Evolutionary conservation across 495 filamentous ascomycete genomes (phyloP).

Genomic region (Corynascus novoguineensis): DNA sequence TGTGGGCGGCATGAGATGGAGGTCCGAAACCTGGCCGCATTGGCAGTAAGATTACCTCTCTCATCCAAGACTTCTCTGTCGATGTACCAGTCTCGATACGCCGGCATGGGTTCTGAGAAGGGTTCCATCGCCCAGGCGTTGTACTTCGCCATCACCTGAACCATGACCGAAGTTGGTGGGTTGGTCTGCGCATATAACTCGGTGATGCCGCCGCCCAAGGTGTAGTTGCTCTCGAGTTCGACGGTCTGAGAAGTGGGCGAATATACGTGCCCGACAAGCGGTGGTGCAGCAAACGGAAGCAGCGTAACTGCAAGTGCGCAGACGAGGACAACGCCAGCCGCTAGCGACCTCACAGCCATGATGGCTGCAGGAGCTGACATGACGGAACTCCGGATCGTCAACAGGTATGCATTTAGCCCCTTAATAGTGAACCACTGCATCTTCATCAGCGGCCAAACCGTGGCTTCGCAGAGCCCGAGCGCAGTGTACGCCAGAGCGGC

Average conservation of each 20-base stretch:
- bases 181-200: conserved; percentile 26
- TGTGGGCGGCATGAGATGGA: conserved; percentile 21
- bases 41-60: conserved; percentile 22
- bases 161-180: conserved; percentile 26
- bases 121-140: conserved; percentile 24
- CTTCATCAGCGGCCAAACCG: conserved; percentile 26
- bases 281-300: conserved; percentile 20
- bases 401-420: conserved; percentile 25
- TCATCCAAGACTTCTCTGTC: conserved; percentile 19
- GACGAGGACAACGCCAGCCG: conserved; percentile 16
- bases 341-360: conserved; percentile 13
- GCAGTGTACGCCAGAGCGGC: conserved; percentile 20
- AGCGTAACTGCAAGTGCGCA: conserved; percentile 15
- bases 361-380: conserved; percentile 19
- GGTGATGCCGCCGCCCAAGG: conserved; percentile 19
- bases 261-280: conserved; percentile 28
- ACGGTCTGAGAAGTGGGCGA: conserved; percentile 13
- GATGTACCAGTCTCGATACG: conserved; percentile 29
- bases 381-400: conserved; percentile 21
- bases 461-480: conserved; percentile 21
- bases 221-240: conserved; percentile 22
- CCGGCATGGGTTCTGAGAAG: conserved; percentile 24
- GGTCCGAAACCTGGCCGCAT: conserved; percentile 22
- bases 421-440: conserved; percentile 24
- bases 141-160: conserved; percentile 22